Conservation (phyloP, 2,329 filamentous ascomycete genomes). For the Phialocephala subalpina region DNA sequence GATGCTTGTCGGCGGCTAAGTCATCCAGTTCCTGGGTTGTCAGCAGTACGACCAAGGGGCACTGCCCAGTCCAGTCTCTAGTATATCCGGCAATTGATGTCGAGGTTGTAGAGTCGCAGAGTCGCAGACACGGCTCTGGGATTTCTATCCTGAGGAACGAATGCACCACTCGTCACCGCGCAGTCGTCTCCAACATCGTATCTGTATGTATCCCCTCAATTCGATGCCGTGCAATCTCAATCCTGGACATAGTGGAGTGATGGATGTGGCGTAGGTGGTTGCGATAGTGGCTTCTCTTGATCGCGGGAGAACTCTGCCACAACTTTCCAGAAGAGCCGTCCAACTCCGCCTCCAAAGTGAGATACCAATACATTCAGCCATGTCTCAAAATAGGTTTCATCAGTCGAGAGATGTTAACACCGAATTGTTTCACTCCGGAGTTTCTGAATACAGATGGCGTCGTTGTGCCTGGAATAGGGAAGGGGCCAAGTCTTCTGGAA, state of each 20-base stretch:
- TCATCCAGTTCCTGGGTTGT: background rate
- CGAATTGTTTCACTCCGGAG: background rate
- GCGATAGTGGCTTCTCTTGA: constrained; percentile 9
- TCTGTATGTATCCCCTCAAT: constrained; percentile 2
- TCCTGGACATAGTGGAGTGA: background rate
- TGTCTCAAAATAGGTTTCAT: constrained; percentile 11
- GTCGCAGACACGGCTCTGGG: constrained; percentile 1
- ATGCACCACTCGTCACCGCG: background rate
- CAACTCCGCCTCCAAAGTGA: background rate
- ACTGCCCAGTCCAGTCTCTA: background rate
- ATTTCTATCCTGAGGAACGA: background rate
- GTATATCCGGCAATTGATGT: constrained; percentile 2
- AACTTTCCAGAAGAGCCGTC: too few relatives aligned
- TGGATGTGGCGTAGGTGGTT: constrained; percentile 6
- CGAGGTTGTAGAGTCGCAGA: background rate
- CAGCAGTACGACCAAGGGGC: background rate
- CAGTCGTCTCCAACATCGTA: constrained; percentile 6
- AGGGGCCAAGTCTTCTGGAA: background rate
- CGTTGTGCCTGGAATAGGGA: background rate
- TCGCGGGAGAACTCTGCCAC: background rate
- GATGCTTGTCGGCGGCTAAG: background rate
- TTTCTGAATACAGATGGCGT: background rate
- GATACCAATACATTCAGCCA: background rate
- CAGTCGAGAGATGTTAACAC: background rate
- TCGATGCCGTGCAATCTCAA: constrained; percentile 7